A percentile compares a stretch with the other conserved stretches of the same genome.
These are phyloP conservation scores for Taxillus chinensis DNA, from an alignment of 164 flowering plant species.

Conservation along the genomic window DNA sequence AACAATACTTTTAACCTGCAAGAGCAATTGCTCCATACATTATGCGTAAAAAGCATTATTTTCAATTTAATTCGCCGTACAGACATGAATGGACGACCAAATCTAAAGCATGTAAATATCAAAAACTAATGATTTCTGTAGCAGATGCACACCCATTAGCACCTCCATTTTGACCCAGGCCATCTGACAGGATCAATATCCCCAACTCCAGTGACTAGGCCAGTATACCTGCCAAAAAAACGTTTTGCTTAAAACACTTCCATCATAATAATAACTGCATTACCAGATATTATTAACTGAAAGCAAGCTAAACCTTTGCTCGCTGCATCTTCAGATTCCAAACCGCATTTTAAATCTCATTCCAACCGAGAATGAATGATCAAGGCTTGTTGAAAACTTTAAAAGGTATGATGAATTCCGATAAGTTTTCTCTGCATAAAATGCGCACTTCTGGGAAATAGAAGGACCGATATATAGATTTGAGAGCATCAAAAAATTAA, in stretches of 20 bases:
- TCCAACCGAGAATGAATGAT: conserved; percentile 45
- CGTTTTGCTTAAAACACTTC: not conserved
- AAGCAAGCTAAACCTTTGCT: conserved; percentile 50
- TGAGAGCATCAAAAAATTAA: too few relatives aligned
- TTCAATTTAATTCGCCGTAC: too few relatives aligned
- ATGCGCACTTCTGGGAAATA: conserved; percentile 7
- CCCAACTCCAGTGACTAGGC: conserved; percentile 57
- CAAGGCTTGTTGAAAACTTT: conserved; percentile 56
- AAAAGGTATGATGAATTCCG: conserved; percentile 68
- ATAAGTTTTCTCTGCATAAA: conserved; percentile 59
- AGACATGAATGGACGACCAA: not conserved
- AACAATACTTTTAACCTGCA: too few relatives aligned
- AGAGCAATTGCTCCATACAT: too few relatives aligned
- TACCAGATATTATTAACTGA: not conserved
- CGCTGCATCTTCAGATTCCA: conserved; percentile 95
- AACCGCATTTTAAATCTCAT: conserved; percentile 79
- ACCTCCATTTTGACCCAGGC: conserved; percentile 89
- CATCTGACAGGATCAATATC: conserved; percentile 79
- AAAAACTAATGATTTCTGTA: not conserved
- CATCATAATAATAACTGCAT: not conserved
- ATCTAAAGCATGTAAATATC: not conserved
- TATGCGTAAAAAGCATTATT: too few relatives aligned
- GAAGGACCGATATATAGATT: not conserved
- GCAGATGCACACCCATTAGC: conserved; percentile 52
- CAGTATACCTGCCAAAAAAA: conserved; percentile 48